A percentile compares a stretch with the other conserved stretches of the same genome.
Conservation (phyloP, 1,284 basidiomycete species). For the Ganoderma multipileum region DNA sequence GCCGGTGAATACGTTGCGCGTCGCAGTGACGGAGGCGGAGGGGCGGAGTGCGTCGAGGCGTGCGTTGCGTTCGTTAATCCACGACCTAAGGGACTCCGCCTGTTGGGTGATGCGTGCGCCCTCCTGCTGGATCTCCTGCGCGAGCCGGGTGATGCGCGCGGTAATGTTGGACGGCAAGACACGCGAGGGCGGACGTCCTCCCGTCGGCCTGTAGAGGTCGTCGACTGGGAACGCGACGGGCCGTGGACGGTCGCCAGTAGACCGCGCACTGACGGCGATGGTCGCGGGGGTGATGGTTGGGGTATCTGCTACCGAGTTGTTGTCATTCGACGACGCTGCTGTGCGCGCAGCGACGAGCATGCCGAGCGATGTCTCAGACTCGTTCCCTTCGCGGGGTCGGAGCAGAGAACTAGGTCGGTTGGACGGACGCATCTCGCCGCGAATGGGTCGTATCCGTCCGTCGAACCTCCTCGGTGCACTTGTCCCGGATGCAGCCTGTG, state of each 20-base stretch:
- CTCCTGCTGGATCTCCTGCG: constrained; percentile 27
- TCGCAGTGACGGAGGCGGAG: not conserved
- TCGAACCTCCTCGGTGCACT: constrained; percentile 5
- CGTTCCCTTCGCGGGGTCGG: constrained; percentile 14
- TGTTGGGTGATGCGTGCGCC: constrained; percentile 30
- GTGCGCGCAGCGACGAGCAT: constrained; percentile 37
- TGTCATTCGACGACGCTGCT: not conserved
- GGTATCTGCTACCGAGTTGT: not conserved
- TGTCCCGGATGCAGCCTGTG: not conserved
- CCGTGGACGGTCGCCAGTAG: not conserved
- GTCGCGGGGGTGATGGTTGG: not conserved
- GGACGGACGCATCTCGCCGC: not conserved
- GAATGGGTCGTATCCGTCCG: constrained; percentile 1
- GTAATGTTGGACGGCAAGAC: constrained; percentile 23
- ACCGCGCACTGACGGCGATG: not conserved
- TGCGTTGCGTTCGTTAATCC: constrained; percentile 25
- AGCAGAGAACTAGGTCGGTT: constrained; percentile 16
- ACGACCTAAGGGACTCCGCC: constrained; percentile 29
- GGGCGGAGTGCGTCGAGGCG: constrained; percentile 17
- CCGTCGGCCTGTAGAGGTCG: no score
- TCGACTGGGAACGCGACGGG: not conserved
- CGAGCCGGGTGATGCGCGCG: constrained; percentile 25
- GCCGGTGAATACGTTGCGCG: not conserved
- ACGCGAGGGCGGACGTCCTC: not conserved
- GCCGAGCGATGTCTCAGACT: constrained; percentile 36